Base-by-base conservation (phyloP, 2,329 filamentous ascomycete species). In the Penicillium italicum region DNA sequence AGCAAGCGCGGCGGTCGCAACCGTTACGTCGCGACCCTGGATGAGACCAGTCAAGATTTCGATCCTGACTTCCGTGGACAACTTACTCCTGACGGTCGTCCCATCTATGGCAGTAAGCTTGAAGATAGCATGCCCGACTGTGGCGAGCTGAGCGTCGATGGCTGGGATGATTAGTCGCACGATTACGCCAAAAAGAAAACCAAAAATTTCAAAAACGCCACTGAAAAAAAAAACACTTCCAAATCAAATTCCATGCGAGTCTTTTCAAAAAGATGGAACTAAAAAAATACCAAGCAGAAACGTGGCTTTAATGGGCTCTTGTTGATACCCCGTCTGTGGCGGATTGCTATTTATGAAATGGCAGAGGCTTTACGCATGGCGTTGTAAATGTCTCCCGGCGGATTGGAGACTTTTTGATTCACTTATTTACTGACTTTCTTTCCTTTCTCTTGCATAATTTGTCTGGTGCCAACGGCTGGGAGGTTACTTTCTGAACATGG, bases 1-100 rank as follows among this genome's bases (percentile, higher is more conserved):
- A 77, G 75, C 62, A 77, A 76, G 66, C 73, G 72, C 11, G 75
- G 74, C 41, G 74, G 75, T 9, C 74, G 76, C 41, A 78, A 77
- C 56, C 69, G 75, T 46, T 77, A 78, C 52, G 76, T 78, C 5
- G 75, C 76, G 10, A 78, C 76, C 7, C 63, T 77, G 43, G 76
- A 77, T 55, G 72, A 75, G 26, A 69, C 63, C 28, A 77, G 74
- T 45, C 68, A 66, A 9, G 74, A 76, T 56, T 78, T 73, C 58
- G 72, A 77, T 54, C 73, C 74, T 0, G 74, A 77, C 10, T 78
- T 74, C 67, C 70, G 72, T 30, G 76, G 76, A 4, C 71, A 73
- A 36, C 66, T 78, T 10, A 76, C 75, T 7, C 64, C 72, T 1
- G 72, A 77, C 22, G 76, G 76, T 12, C 73, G 71, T 31, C 76